Evolutionary conservation across 306 rosid genomes (phyloP), one percentile per base, ranked within the genome.

Genomic region (Corylus americana): DNA sequence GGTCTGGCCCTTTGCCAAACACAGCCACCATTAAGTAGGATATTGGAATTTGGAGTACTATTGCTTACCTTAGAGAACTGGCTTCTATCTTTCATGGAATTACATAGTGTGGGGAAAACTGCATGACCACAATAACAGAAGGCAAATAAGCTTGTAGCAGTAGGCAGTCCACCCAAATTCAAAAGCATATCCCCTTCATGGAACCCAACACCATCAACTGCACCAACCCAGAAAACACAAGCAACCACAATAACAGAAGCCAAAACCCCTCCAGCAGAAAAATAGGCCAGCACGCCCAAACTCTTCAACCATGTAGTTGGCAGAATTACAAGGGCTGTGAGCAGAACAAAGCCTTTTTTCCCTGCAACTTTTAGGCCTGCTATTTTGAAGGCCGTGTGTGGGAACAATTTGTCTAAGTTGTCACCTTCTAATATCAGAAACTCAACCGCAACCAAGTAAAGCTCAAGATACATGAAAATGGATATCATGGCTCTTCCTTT

Each of bases 351-450:
- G 39, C 85, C 80, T 49, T 71, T 63, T 51, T 80, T 83, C 14
- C 92, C 87, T 77, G 69, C 83, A 25, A 90, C 62, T 70, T 57
- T 47, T 39, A 87, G 27, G 31, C 81, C 76, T 25, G 45, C 86
- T 7, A 90, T 25, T 74, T 71, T 83, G 55, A 92, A 74, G 13
- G 54, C 75, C 72, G 58, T 49, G 63, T 76, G 63, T 61, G 92
- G 96, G 71, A 90, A 92, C 73, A 92, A 59, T 68, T 79, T 88
- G 31, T 79, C 84, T 16, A 92, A 45, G 66, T 82, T 89, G 85
- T 92, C 97, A 20, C 97, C 97, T 85, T 85, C 97, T 37, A 89
- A 37, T 74, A 92, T 88, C 42, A 92, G 89, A 77, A 89, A 86
- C 73, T 86, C 89, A 5, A 92, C 89, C 0, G 89, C 88, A 13